A percentile compares a stretch with the other conserved stretches of the same genome.
Conservation (phyloP, 129 eudicot species). For the Daucus carota region DH1_v3.0 NC_030381.2:30166001-30166500, state of each 20-base stretch:
- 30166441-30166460: constrained; percentile 1
- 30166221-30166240: constrained; percentile 5
- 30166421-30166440: constrained; percentile 16
- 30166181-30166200: neutral
- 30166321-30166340: constrained; percentile 47
- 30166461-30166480: neutral
- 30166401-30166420: constrained; percentile 22
- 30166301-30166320: constrained; percentile 27
- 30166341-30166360: constrained; percentile 20
- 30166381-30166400: constrained; percentile 26
- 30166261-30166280: constrained; percentile 22
- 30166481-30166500: neutral
- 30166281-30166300: constrained; percentile 32
- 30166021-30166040: neutral
- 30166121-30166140: neutral
- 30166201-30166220: constrained; percentile 24
- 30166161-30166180: constrained; percentile 18
- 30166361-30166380: constrained; percentile 14
- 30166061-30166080: neutral
- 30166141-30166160: neutral
- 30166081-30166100: neutral
- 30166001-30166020: neutral
- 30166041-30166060: too few species aligned
- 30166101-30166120: too few species aligned
- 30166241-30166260: neutral